Evolutionary conservation across 306 rosid genomes (phyloP).

Genomic region (Ochetophila trinervis): DNA sequence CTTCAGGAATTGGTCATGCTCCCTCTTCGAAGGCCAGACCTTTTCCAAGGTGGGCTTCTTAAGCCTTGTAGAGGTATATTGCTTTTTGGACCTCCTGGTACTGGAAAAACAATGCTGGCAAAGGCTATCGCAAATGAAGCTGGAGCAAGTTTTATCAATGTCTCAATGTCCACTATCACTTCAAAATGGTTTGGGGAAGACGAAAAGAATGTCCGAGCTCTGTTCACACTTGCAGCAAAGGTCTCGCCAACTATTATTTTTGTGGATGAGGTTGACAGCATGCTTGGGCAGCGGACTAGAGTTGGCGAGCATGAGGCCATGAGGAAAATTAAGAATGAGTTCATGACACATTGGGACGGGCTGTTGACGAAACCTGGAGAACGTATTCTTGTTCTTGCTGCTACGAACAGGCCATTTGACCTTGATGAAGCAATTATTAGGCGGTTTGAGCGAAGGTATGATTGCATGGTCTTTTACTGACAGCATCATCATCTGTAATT

Average conservation of each 20-base stretch:
- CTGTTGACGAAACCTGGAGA: slow-evolving; percentile 57
- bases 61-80: slow-evolving; percentile 78
- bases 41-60: slow-evolving; percentile 68
- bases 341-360: slow-evolving; percentile 87
- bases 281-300: slow-evolving; percentile 81
- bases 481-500: neutral
- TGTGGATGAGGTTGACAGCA: slow-evolving; percentile 82
- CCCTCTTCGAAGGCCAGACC: slow-evolving; percentile 79
- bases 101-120: slow-evolving; percentile 84
- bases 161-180: slow-evolving; percentile 76
- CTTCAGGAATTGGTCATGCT: slow-evolving; percentile 83
- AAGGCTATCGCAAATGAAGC: slow-evolving; percentile 87
- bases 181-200: slow-evolving; percentile 75
- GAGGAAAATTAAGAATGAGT: slow-evolving; percentile 82
- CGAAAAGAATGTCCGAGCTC: slow-evolving; percentile 73
- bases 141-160: slow-evolving; percentile 80
- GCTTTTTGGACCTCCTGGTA: slow-evolving; percentile 89
- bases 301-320: slow-evolving; percentile 70
- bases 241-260: slow-evolving; percentile 80
- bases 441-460: slow-evolving; percentile 76
- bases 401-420: slow-evolving; percentile 85
- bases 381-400: slow-evolving; percentile 70
- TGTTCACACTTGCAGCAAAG: slow-evolving; percentile 77
- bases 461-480: neutral
- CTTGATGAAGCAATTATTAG: slow-evolving; percentile 88